Evolutionary conservation across 495 filamentous ascomycete species (phyloP).

Genomic region (Penicillium daleae): DNA sequence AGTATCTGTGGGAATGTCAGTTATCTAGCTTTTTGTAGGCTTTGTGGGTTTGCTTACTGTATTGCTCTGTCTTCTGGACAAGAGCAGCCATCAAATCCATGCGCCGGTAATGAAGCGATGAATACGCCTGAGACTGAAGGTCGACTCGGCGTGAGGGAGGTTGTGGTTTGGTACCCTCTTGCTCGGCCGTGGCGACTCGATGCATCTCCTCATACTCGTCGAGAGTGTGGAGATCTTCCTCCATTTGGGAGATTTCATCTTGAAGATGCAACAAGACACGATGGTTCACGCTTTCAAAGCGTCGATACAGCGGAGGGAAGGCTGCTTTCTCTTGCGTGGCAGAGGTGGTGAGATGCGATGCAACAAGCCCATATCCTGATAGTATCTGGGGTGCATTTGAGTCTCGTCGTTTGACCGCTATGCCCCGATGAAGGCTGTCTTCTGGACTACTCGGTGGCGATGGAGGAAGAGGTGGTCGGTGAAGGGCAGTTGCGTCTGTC

Average conservation of each 20-base stretch:
- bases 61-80: conserved; percentile 77
- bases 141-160: conserved; percentile 71
- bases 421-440: conserved; percentile 34
- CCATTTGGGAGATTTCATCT: conserved; percentile 80
- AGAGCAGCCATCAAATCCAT: conserved; percentile 71
- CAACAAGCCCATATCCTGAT: conserved; percentile 72
- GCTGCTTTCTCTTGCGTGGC: conserved; percentile 33
- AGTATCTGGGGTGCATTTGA: conserved; percentile 29
- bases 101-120: conserved; percentile 73
- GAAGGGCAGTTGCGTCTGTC: conserved; percentile 26
- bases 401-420: conserved; percentile 30
- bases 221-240: conserved; percentile 70
- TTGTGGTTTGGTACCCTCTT: conserved; percentile 48
- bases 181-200: conserved; percentile 55
- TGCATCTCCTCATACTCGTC: conserved; percentile 74
- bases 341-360: conserved; percentile 59
- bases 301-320: conserved; percentile 77
- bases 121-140: conserved; percentile 57
- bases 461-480: conserved; percentile 37
- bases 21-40: no score
- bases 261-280: conserved; percentile 84
- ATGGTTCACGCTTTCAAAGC: conserved; percentile 84
- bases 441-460: conserved; percentile 46
- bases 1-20: conserved; percentile 54
- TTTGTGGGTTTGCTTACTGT: conserved; percentile 61